These are phyloP conservation scores for Ceriops decandra DNA, from an alignment of 345 rosid genomes.

Conservation along the genomic window DNA sequence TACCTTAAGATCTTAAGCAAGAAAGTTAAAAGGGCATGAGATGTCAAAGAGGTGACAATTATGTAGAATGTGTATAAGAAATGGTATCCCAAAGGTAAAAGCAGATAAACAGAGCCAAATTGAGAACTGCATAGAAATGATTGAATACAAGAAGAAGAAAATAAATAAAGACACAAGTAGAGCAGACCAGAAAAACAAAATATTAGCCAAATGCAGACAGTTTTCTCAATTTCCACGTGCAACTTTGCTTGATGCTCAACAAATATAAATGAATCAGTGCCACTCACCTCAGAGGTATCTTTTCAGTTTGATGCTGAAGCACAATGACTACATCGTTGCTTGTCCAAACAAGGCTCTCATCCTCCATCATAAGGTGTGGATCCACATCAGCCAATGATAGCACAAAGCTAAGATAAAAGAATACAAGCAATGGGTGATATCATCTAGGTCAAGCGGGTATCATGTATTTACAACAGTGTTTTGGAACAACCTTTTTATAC, in stretches of 20 bases:
- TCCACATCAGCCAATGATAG: slow-evolving; percentile 95
- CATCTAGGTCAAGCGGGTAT: background rate
- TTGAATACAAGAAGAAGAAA: background rate
- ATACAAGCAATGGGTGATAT: background rate
- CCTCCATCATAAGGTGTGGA: slow-evolving; percentile 89
- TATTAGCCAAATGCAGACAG: no score
- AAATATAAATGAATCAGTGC: background rate
- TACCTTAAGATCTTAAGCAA: no score
- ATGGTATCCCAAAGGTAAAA: no score
- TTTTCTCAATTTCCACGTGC: no score
- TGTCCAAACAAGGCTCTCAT: slow-evolving; percentile 96
- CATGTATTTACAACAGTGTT: background rate
- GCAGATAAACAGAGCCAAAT: background rate
- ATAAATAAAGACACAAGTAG: no score
- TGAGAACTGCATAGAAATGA: background rate
- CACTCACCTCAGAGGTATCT: slow-evolving; percentile 84
- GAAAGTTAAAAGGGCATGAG: no score
- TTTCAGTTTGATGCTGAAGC: slow-evolving; percentile 82
- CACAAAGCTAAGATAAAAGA: slow-evolving; percentile 59
- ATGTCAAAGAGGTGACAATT: no score
- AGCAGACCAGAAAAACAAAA: no score
- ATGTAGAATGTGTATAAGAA: no score
- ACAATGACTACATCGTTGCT: slow-evolving; percentile 89
- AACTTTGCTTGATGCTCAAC: no score
- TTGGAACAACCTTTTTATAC: no score